Percentiles rank a stretch among this genome's conserved stretches.
Conservation (phyloP, 257 asterid species). For the Solanum habrochaites region DNA sequence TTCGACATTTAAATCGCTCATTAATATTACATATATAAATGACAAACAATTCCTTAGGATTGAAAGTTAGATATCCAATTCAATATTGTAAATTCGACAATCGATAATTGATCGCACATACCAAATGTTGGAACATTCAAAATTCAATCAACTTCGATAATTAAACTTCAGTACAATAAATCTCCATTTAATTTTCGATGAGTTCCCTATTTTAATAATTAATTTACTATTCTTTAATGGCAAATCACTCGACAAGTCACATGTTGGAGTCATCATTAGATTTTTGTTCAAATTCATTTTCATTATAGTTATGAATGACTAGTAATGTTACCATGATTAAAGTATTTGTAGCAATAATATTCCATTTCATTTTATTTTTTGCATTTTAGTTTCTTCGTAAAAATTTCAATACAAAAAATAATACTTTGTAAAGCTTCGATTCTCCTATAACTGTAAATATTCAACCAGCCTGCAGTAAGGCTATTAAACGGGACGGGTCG, state of each 20-base stretch:
- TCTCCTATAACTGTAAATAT: neutral
- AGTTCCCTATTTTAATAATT: neutral
- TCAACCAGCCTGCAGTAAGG: neutral
- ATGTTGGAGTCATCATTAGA: neutral
- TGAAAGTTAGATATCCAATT: too few species aligned
- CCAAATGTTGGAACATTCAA: neutral
- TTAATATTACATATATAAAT: too few species aligned
- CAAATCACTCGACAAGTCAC: neutral
- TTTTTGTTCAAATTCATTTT: neutral
- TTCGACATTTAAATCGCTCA: neutral
- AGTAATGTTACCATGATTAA: neutral
- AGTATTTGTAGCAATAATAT: neutral
- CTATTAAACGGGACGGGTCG: neutral
- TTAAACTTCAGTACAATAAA: neutral
- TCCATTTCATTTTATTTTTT: neutral
- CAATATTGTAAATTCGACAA: too few species aligned
- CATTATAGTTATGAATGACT: neutral
- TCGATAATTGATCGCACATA: too few species aligned
- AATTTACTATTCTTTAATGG: neutral
- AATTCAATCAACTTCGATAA: neutral
- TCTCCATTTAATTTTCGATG: neutral
- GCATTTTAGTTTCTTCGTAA: neutral
- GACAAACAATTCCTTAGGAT: neutral
- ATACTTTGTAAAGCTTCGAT: neutral
- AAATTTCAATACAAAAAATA: neutral